Percentiles rank a stretch among this genome's conserved stretches.
Conservation (phyloP, 1,284 basidiomycete genomes). For the Ustilago tritici region DNA sequence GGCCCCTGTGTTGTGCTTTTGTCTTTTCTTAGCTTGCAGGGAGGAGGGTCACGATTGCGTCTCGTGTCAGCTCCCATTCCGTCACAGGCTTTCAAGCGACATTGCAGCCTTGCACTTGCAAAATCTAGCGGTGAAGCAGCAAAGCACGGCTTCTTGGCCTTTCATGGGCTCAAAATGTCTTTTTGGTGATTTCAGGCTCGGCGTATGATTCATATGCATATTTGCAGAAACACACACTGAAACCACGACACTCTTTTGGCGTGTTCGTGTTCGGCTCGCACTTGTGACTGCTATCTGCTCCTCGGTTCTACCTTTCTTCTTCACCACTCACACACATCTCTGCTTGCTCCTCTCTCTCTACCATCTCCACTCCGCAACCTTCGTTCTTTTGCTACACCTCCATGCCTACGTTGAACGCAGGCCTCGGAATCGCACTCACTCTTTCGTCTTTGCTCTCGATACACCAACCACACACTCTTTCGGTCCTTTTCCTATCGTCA, state of each 20-base stretch:
- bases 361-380: slow-evolving; percentile 6
- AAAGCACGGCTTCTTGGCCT: slow-evolving; percentile 2
- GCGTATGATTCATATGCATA: slow-evolving; percentile 17
- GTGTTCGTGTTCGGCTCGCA: not conserved
- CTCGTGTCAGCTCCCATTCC: not conserved
- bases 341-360: not conserved
- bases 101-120: not conserved
- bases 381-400: slow-evolving; percentile 2
- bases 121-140: not conserved
- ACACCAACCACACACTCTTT: slow-evolving; percentile 12
- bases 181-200: slow-evolving; percentile 3
- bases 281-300: not conserved
- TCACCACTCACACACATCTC: not conserved
- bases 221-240: not conserved
- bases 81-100: not conserved
- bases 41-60: not conserved
- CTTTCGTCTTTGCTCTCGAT: slow-evolving; percentile 10
- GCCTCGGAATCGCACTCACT: slow-evolving; percentile 14
- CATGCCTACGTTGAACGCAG: slow-evolving; percentile 36
- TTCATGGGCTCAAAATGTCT: not conserved
- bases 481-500: not conserved
- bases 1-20: slow-evolving; percentile 5
- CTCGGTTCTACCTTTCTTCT: slow-evolving; percentile 7
- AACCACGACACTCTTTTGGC: not conserved
- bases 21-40: not conserved